A percentile compares a stretch with the other conserved stretches of the same genome.
Evolutionary conservation across 2,329 filamentous ascomycete species (phyloP).

Genomic region (Pezicula carpinea): DNA sequence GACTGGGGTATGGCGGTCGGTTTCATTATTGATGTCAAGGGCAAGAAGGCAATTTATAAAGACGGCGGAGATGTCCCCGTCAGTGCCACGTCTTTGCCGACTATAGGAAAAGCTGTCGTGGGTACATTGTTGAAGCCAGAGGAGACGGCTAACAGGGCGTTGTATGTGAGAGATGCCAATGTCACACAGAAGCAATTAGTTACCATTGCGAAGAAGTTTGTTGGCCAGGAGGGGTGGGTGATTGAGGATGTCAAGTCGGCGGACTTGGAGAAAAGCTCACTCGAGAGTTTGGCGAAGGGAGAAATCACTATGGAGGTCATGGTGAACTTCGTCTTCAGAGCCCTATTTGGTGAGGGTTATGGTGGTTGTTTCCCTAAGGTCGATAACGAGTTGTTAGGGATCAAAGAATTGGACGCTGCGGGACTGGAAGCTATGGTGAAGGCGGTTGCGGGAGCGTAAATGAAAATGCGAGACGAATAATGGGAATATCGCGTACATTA

Average conservation of each 20-base stretch:
- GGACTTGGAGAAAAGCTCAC: slow-evolving; percentile 13
- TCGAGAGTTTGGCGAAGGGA: slow-evolving; percentile 19
- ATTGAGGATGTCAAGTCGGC: slow-evolving; percentile 9
- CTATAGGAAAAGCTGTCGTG: slow-evolving; percentile 43
- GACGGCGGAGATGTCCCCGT: slow-evolving; percentile 47
- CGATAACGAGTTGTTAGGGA: slow-evolving; percentile 38
- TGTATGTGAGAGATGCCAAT: slow-evolving; percentile 41
- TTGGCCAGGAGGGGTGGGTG: slow-evolving; percentile 25
- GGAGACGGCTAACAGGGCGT: slow-evolving; percentile 47
- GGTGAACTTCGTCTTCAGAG: slow-evolving; percentile 27
- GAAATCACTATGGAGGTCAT: slow-evolving; percentile 28
- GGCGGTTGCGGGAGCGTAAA: neutral
- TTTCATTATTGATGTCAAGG: slow-evolving; percentile 42
- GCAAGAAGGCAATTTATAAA: slow-evolving; percentile 37
- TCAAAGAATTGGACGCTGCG: slow-evolving; percentile 27
- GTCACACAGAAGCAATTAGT: slow-evolving; percentile 39
- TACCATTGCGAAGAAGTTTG: slow-evolving; percentile 29
- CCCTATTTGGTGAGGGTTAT: slow-evolving; percentile 30
- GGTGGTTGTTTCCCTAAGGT: slow-evolving; percentile 31
- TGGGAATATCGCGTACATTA: too few species aligned
- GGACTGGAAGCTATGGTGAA: neutral
- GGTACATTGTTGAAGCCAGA: slow-evolving; percentile 43
- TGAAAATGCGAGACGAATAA: neutral
- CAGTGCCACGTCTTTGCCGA: slow-evolving; percentile 41
- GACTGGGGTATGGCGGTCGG: slow-evolving; percentile 46